Conservation (phyloP, 2,329 filamentous ascomycete species). For the Capronia epimyces region DNA sequence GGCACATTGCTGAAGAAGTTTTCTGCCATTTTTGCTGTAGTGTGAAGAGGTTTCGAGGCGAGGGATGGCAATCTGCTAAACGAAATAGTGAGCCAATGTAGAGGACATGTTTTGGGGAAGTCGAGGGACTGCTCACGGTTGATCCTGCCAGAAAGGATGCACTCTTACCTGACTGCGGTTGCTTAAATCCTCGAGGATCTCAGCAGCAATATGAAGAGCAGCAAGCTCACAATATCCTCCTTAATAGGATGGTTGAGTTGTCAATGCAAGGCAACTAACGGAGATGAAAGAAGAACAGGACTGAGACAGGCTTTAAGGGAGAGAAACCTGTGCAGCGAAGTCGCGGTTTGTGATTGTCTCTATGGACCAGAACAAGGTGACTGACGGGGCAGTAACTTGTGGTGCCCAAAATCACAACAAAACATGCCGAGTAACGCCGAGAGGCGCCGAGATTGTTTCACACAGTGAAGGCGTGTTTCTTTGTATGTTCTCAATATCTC, state of each 20-base stretch:
- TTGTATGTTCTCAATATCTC: slow-evolving; percentile 7
- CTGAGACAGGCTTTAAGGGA: not conserved
- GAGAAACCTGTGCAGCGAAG: not conserved
- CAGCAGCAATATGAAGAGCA: not conserved
- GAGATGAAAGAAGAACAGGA: not conserved
- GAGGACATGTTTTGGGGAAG: not conserved
- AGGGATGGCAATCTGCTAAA: not conserved
- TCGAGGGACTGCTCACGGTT: not conserved
- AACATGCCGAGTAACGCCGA: too few species aligned
- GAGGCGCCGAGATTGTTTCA: too few species aligned
- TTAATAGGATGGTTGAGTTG: not conserved
- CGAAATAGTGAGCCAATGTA: not conserved
- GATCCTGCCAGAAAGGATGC: not conserved
- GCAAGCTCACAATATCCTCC: not conserved
- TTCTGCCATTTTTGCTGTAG: not conserved
- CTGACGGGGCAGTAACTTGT: not conserved
- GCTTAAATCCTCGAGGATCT: not conserved
- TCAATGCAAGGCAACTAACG: not conserved
- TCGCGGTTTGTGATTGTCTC: not conserved
- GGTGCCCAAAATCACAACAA: too few species aligned
- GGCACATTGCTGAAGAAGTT: not conserved
- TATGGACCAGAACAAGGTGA: not conserved
- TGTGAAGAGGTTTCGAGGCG: not conserved
- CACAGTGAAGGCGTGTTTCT: too few species aligned
- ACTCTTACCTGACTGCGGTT: not conserved